A percentile compares a stretch with the other conserved stretches of the same genome.
Conservation (phyloP, 495 filamentous ascomycete species). For the Aspergillus conjunctus region DNA sequence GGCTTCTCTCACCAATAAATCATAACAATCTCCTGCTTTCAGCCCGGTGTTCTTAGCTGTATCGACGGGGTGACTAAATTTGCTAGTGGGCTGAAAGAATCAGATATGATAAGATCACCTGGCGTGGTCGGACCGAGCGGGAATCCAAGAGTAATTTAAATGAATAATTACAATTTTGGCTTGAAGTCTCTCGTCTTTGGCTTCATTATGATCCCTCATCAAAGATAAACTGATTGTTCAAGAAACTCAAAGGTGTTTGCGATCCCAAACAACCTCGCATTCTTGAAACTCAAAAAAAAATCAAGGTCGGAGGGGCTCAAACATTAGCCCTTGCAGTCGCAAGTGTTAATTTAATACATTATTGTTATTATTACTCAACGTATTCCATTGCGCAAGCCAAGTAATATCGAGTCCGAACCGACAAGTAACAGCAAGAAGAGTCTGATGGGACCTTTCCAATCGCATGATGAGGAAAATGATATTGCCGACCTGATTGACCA, state of each 20-base stretch:
- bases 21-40: no score
- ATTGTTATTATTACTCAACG: neutral
- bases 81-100: slow-evolving; percentile 22
- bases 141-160: slow-evolving; percentile 6
- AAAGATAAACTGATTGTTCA: neutral
- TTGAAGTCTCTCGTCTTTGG: neutral
- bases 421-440: neutral
- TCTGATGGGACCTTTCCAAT: neutral
- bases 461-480: slow-evolving; percentile 1
- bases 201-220: neutral
- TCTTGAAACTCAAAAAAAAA: no score
- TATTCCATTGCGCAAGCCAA: neutral
- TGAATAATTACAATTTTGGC: neutral
- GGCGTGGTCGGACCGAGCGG: slow-evolving; percentile 23
- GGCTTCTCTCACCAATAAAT: no score
- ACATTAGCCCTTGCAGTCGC: neutral
- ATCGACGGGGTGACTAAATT: slow-evolving; percentile 13
- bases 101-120: slow-evolving; percentile 35
- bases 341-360: neutral
- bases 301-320: neutral
- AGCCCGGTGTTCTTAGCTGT: neutral
- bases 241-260: no score
- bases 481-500: slow-evolving; percentile 2
- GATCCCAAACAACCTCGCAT: no score
- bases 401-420: neutral